Conservation (phyloP, 2,329 filamentous ascomycete genomes). For the Pseudocercospora vitis region DNA sequence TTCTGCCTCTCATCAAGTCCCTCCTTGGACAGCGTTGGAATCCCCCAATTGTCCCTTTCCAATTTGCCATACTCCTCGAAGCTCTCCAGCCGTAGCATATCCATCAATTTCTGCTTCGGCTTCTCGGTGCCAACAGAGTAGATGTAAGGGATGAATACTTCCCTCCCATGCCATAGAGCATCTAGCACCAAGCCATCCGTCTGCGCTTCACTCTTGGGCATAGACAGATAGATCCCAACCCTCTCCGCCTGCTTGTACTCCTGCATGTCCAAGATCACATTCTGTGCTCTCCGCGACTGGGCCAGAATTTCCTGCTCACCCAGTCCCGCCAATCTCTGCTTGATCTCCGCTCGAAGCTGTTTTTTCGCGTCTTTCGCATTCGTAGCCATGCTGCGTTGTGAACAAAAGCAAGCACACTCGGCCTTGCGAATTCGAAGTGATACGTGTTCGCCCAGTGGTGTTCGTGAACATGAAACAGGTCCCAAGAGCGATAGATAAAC, state of each 20-base stretch:
- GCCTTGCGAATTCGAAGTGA: not conserved
- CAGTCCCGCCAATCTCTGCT: conserved; percentile 62
- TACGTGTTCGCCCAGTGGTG: not conserved
- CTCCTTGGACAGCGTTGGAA: conserved; percentile 73
- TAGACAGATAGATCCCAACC: conserved; percentile 87
- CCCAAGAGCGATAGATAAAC: not conserved
- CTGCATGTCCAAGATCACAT: conserved; percentile 63
- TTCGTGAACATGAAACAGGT: not conserved
- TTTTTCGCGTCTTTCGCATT: conserved; percentile 73
- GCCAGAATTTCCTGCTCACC: conserved; percentile 60
- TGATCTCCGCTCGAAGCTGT: conserved; percentile 70
- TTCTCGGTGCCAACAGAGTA: conserved; percentile 21
- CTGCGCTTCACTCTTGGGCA: conserved; percentile 84
- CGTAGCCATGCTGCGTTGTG: conserved; percentile 22
- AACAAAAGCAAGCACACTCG: not conserved
- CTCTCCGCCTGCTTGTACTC: conserved; percentile 73
- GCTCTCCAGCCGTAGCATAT: conserved; percentile 81
- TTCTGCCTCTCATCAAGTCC: conserved; percentile 68
- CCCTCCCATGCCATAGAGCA: conserved; percentile 73
- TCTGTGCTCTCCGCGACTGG: conserved; percentile 72
- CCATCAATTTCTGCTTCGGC: conserved; percentile 70
- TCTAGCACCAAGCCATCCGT: conserved; percentile 80
- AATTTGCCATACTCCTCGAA: conserved; percentile 76
- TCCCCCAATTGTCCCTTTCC: conserved; percentile 82
- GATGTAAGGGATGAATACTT: conserved; percentile 89